These are phyloP conservation scores for Aspergillus ustus DNA, from an alignment of 2,329 filamentous ascomycete genomes.

Conservation along the genomic window DNA sequence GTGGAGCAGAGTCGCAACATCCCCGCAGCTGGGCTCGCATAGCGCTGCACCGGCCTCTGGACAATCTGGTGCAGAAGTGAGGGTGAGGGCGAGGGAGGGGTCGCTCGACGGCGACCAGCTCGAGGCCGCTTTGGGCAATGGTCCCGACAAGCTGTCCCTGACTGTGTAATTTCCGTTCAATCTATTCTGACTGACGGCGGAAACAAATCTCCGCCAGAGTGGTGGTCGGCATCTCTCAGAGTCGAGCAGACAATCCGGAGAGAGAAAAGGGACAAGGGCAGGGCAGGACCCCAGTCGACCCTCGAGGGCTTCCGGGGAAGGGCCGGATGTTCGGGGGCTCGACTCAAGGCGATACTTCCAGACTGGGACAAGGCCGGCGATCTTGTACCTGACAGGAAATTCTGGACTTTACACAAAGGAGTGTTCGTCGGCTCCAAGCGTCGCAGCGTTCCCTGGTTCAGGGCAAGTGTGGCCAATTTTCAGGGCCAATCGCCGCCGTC, in stretches of 20 bases:
- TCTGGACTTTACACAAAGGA: neutral
- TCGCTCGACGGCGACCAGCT: conserved; percentile 5
- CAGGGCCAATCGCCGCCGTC: neutral
- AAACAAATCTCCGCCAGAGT: neutral
- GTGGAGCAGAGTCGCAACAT: neutral
- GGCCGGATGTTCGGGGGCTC: neutral
- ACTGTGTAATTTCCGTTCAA: neutral
- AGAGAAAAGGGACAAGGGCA: too few relatives aligned
- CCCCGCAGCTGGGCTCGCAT: neutral
- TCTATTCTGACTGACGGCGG: neutral
- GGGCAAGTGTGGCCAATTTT: neutral
- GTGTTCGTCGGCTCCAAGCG: neutral
- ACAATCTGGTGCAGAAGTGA: neutral
- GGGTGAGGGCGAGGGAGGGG: neutral
- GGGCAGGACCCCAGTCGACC: too few relatives aligned
- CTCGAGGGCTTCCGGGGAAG: neutral
- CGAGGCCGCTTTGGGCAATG: neutral
- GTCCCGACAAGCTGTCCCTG: neutral
- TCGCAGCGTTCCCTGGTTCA: neutral
- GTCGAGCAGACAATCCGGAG: too few relatives aligned
- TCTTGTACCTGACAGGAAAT: conserved; percentile 13
- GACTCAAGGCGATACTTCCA: neutral
- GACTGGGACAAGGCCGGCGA: neutral
- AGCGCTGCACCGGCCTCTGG: neutral
- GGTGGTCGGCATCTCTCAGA: too few relatives aligned